Evolutionary conservation across 163 green algal species (phyloP), one percentile per base, ranked within the genome.

Genomic region (Chloroidium sp.): DNA sequence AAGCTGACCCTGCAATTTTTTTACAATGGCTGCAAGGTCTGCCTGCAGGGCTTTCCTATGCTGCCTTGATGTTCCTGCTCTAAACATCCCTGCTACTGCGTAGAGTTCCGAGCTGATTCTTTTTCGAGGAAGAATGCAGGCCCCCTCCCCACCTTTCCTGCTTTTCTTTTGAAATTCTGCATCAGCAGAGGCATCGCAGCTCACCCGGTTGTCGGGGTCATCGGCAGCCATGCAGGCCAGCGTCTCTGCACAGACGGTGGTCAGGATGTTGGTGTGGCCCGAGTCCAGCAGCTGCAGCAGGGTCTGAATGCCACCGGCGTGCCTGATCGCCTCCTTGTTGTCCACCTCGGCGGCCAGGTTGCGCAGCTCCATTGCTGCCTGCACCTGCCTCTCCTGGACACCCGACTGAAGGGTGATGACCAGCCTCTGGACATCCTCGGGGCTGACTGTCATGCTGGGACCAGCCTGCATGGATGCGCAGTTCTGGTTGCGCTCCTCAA

Each of bases 211-310:
- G 6, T 67, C 76, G 36, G 74, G 6, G 64, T 87, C 84, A 13
- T 87, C 84, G 4, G 81, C 84, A 64, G 79, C 84, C 10, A 87
- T 69, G 62, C 81, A 86, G 14, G 81, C 79, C 36, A 88, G 74
- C 14, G 81, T 84, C 62, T 86, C 81, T 57, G 78, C 81, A n/a
- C 62, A 76, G 57, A 87, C 84, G 62, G 85, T 61, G 14, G 84
- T 84, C 2, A 85, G 64, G 0, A 74, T 62, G 67, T 58, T 80
- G 76, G 82, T 74, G 14, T 69, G 10, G 2, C 79, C 79, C 12
- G 2, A n/a, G n/a, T 85, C 78, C 57, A 87, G 78, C 58, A 87
- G 69, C 6, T 57, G 3, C 6, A 87, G 59, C 74, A 87, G 76
- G 2, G 61, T 59, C 59, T 85, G 78, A 4, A 87, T 79, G 2